Percentiles rank a stretch among this genome's conserved stretches.
phyloP scores from a whole-genome alignment of 257 asterid genomes.

The Ilex asprella region DNA sequence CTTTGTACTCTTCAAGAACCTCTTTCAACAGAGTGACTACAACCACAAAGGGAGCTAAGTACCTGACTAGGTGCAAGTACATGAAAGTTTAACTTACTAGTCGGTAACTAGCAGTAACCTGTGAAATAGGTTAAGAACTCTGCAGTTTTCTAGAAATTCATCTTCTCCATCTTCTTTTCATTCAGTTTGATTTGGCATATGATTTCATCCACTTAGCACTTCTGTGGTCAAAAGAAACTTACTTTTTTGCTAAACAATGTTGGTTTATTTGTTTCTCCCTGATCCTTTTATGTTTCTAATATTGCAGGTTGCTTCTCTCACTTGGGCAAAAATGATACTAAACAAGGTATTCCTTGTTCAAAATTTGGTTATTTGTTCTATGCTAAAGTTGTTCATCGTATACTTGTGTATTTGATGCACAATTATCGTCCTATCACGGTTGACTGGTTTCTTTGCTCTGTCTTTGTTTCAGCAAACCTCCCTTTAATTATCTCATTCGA shows the following conservation, averaged over 20 bases:
- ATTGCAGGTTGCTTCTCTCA: slow-evolving; percentile 76
- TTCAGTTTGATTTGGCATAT: background rate
- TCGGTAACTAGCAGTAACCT: no score
- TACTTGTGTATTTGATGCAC: background rate
- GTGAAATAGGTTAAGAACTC: no score
- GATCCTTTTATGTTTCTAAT: slow-evolving; percentile 6
- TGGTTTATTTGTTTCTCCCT: slow-evolving; percentile 5
- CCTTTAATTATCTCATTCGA: slow-evolving; percentile 49
- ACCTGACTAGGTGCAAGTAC: no score
- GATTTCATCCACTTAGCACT: background rate
- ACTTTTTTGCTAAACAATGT: background rate
- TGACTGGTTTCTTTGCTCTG: slow-evolving; percentile 11
- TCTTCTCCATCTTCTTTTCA: background rate
- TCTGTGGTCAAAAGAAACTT: background rate
- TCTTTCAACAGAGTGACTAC: no score
- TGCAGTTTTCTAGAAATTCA: background rate
- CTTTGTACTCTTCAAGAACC: no score
- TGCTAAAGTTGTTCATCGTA: background rate
- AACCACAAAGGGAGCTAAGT: no score
- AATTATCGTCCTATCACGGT: background rate
- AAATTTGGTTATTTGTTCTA: background rate
- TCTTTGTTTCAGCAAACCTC: slow-evolving; percentile 35
- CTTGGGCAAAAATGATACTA: slow-evolving; percentile 39
- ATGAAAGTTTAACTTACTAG: no score
- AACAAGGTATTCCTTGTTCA: slow-evolving; percentile 32